Base-by-base conservation (phyloP, 2,329 filamentous ascomycete genomes). In the Aspergillus clavatus region DNA sequence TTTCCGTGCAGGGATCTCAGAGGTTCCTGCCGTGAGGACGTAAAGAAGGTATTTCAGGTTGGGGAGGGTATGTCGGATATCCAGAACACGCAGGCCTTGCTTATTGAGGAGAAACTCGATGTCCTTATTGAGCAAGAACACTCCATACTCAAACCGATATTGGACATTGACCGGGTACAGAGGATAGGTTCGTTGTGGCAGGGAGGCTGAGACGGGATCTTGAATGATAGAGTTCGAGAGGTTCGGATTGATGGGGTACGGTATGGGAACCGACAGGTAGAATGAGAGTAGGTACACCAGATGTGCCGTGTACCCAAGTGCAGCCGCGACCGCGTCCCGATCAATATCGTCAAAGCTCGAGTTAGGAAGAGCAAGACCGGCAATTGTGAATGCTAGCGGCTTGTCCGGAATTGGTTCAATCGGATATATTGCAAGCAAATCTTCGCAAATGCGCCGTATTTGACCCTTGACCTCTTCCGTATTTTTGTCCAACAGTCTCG, bases 111-210 rank as follows among this genome's bases (percentile, higher is more conserved):
- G 63, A 38, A 83, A 74, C 56, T 97, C 90, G 45, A 98, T 90
- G 61, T 97, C 76, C 69, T 97, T 96, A 72, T 97, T 97, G 11
- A 98, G 77, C n/a, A 97, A 73, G 59, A 97, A 98, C 62, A 95
- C 93, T 8, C 78, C 93, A 65, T 97, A 98, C 58, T 97, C 91
- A 66, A 97, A 97, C 2, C 91, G 83, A 71, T 91, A 97, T 37
- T 89, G 82, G 0, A 89, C 81, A 2, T 80, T 78, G 60, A 79
- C 77, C 71, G 86, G 68, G 66, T 90, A 90, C 0, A 98, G 77
- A 0, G 93, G 93, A 58, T 95, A 98, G 5, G 82, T 83, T 42
- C 83, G 76, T 37, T 83, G 78, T 44, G 79, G 63, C 53, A 73
- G 69, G 46, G 62, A 66, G 40, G 64, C 61, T 7, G 72, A 75